Percentiles rank a stretch among this genome's conserved stretches.
Evolutionary conservation across 768 basidiomycete species (phyloP).

Genomic region (Rossbeevera mucosa): DNA sequence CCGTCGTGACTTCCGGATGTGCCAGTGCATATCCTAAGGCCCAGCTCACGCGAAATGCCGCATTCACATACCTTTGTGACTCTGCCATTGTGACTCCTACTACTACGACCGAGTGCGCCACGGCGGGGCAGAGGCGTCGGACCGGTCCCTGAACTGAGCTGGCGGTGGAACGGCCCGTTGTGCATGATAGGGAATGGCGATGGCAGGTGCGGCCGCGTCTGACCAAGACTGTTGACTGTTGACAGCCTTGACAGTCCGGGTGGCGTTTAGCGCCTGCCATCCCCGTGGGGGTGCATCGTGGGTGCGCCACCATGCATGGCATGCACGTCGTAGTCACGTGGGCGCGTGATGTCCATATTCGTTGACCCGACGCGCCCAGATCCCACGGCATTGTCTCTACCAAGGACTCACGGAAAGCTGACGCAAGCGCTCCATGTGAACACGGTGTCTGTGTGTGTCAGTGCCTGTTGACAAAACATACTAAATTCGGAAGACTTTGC

Average conservation of each 20-base stretch:
- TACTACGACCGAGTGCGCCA: not conserved
- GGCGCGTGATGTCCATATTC: not conserved
- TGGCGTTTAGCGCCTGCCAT: not conserved
- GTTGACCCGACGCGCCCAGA: not conserved
- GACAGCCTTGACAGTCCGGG: not conserved
- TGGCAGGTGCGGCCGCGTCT: no score
- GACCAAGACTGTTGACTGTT: no score
- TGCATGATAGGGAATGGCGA: not conserved
- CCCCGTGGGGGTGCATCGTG: not conserved
- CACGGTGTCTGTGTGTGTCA: not conserved
- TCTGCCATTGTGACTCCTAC: not conserved
- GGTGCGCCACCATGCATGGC: not conserved
- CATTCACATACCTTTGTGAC: not conserved
- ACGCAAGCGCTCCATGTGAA: not conserved
- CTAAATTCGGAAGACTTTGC: not conserved
- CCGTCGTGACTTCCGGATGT: not conserved
- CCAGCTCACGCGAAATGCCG: no score
- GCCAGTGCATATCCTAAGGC: no score
- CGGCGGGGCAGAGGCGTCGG: not conserved
- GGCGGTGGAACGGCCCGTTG: not conserved
- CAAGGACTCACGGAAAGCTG: not conserved
- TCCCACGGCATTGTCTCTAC: no score
- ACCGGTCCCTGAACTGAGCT: not conserved
- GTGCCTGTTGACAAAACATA: not conserved
- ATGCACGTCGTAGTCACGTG: not conserved